Conservation (phyloP, 495 filamentous ascomycete genomes). For the Talaromyces ruber region DNA sequence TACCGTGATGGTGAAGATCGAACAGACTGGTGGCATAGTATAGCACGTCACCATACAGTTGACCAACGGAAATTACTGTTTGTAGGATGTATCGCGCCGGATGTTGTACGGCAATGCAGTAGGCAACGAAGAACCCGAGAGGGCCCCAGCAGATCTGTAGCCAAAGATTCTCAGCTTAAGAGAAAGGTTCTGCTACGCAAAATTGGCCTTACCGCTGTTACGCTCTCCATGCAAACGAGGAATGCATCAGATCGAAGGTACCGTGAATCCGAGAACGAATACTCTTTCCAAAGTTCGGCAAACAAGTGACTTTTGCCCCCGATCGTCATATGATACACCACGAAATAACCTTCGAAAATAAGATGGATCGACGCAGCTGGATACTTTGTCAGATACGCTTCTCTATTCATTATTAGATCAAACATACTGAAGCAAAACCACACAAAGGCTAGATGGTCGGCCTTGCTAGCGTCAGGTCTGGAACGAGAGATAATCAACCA, state of each 20-base stretch:
- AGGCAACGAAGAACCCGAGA: conserved; percentile 60
- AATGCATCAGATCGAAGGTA: conserved; percentile 74
- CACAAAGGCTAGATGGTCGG: no score
- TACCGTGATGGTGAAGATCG: conserved; percentile 47
- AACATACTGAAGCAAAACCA: no score
- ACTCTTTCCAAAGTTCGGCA: conserved; percentile 84
- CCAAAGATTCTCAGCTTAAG: no score
- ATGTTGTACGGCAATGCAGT: conserved; percentile 44
- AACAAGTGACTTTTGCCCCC: conserved; percentile 52
- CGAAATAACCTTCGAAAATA: conserved; percentile 80
- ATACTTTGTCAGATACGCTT: background rate
- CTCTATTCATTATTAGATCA: no score
- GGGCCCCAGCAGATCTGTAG: conserved; percentile 68
- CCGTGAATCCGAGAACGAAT: conserved; percentile 72
- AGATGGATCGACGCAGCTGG: conserved; percentile 61
- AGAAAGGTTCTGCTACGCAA: no score
- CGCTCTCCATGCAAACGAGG: conserved; percentile 77
- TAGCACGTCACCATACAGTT: conserved; percentile 77
- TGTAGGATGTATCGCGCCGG: conserved; percentile 64
- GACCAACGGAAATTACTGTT: conserved; percentile 62
- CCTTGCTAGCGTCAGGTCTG: no score
- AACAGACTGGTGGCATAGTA: conserved; percentile 78
- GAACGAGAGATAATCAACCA: no score
- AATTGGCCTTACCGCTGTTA: conserved; percentile 69
- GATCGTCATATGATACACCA: conserved; percentile 54